Base-by-base conservation (phyloP, 768 basidiomycete genomes). In the Rossbeevera mucosa region DNA sequence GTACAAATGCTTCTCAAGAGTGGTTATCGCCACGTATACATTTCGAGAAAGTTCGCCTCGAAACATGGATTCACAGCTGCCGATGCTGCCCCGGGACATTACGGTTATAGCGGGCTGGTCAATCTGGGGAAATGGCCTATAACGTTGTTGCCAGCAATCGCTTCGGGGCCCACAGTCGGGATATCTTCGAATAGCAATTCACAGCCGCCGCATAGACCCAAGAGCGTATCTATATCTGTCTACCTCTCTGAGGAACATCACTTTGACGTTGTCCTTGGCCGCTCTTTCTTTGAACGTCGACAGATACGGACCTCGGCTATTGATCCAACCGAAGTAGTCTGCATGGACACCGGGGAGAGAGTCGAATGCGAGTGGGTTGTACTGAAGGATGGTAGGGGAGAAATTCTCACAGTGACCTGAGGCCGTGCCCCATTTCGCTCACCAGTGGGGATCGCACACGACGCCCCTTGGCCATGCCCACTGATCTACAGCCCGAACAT, bases 201-300 rank as follows among this genome's bases (percentile, higher is more conserved):
- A 28, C 47, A 41, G 4, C 33, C 48, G 4, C 42, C 58, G 25
- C 52, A 45, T 33, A 68, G 66, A 48, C 66, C 72, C 2, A 77
- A 76, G 60, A 69, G 73, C 4, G 76, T 77, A 11, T 64, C 73
- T 53, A 65, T 85, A 21, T 64, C 80, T 0, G 94, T 97, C 8
- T 94, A 90, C 69, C 79, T 98, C 26, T 88, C 90, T 4, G 96
- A 99, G 65, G 94, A 96, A 66, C 85, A 87, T 0, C 93, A 97
- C 63, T 98, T 98, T 69, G 94, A 96, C 61, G 90, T 97, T 44
- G 88, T 98, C 5, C 79, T 98, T 6, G 94, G 94, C 1, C 77
- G 94, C 22, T 84, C 83, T 21, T 94, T 96, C 63, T 82, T 86
- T 56, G 88, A 88, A 76, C 84, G 78, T 62, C 76, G 91, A 59